Conservation (phyloP, 352 stramenopile genomes). For the Elongisporangium undulatum region DNA sequence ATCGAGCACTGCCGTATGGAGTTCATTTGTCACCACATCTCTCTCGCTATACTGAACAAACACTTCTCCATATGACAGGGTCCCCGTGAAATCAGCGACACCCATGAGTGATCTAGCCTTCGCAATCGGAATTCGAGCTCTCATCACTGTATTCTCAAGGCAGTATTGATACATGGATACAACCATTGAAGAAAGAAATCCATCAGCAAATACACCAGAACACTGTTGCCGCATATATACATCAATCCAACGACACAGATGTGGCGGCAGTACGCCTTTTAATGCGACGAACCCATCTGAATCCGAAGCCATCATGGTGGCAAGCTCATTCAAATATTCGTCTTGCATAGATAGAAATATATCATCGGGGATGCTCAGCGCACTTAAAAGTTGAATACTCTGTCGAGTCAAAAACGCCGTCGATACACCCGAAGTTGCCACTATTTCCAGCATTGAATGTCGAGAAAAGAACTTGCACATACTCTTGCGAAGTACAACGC, state of each 20-base stretch:
- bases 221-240: conserved; percentile 30
- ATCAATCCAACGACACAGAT: conserved; percentile 29
- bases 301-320: conserved; percentile 48
- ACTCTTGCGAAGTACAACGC: conserved; percentile 48
- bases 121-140: conserved; percentile 66
- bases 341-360: conserved; percentile 72
- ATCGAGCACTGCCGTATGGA: conserved; percentile 16
- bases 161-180: conserved; percentile 65
- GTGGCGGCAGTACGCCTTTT: conserved; percentile 32
- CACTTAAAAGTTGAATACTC: conserved; percentile 68
- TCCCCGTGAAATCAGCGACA: conserved; percentile 74
- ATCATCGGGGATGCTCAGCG: conserved; percentile 49
- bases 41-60: conserved; percentile 72
- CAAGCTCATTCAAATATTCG: conserved; percentile 52
- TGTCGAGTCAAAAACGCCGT: conserved; percentile 69
- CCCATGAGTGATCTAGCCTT: conserved; percentile 72
- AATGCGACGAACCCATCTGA: conserved; percentile 38
- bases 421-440: conserved; percentile 45
- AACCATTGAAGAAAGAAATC: conserved; percentile 47
- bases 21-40: conserved; percentile 20
- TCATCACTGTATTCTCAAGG: conserved; percentile 61
- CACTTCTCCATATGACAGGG: conserved; percentile 62
- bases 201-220: conserved; percentile 36
- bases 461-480: conserved; percentile 68
- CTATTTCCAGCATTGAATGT: conserved; percentile 68